Conservation (phyloP, 2,329 filamentous ascomycete genomes). For the Trichoderma sp. region DNA sequence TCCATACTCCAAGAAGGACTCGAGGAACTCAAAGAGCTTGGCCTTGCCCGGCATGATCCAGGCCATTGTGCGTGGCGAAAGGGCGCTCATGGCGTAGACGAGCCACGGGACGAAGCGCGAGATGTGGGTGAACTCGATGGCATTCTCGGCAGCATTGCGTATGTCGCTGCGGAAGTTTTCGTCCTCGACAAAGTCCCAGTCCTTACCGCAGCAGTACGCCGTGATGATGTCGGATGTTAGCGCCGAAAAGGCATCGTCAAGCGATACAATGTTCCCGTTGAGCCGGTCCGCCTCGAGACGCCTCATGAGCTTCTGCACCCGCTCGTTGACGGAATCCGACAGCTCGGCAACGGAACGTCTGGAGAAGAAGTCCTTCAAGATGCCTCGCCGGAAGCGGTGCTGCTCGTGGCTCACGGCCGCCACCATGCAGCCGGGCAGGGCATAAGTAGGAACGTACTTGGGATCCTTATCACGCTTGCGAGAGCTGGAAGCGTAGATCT, state of each 20-base stretch:
- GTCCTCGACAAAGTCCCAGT: conserved; percentile 29
- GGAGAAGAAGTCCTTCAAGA: conserved; percentile 36
- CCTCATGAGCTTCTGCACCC: conserved; percentile 23
- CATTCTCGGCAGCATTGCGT: conserved; percentile 21
- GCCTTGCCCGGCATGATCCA: conserved; percentile 24
- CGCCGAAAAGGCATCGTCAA: conserved; percentile 32
- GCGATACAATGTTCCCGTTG: conserved; percentile 4
- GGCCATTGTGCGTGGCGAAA: conserved; percentile 17
- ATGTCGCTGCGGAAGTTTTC: conserved; percentile 27
- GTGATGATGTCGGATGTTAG: conserved; percentile 33
- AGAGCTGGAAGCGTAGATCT: conserved; percentile 33
- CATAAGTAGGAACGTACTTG: conserved; percentile 19
- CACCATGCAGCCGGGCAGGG: conserved; percentile 23
- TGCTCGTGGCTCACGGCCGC: conserved; percentile 29
- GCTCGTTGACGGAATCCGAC: conserved; percentile 31
- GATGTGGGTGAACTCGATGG: conserved; percentile 25
- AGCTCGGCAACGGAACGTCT: conserved; percentile 31
- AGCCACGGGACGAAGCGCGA: conserved; percentile 29
- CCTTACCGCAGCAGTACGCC: conserved; percentile 30
- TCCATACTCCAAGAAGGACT: conserved; percentile 4
- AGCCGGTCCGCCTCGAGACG: conserved; percentile 21
- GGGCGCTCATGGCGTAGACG: conserved; percentile 14
- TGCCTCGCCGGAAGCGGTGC: conserved; percentile 28
- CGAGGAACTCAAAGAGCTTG: conserved; percentile 21
- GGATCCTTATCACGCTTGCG: conserved; percentile 27